phyloP scores from a whole-genome alignment of 129 eudicot species.

The Artemisia annua region DNA sequence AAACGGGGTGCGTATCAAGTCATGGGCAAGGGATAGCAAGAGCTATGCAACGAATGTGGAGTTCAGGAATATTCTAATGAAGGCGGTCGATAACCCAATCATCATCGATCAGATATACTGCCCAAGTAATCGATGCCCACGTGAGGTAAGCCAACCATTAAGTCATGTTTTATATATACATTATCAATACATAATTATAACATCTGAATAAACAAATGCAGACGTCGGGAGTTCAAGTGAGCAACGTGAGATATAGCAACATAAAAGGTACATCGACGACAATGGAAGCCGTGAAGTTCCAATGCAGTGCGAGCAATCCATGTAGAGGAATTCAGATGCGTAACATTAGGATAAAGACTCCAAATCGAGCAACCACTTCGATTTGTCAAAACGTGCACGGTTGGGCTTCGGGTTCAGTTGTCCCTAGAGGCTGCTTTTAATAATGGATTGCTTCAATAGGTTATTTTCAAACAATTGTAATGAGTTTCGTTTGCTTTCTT shows the following conservation, averaged over 20 bases:
- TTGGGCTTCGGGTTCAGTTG: constrained; percentile 19
- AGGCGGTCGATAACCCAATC: constrained; percentile 66
- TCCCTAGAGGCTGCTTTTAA: constrained; percentile 43
- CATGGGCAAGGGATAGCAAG: constrained; percentile 87
- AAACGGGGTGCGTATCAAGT: constrained; percentile 76
- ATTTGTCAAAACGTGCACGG: constrained; percentile 53
- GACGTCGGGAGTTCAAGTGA: constrained; percentile 76
- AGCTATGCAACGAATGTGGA: constrained; percentile 52
- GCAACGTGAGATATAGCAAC: constrained; percentile 57
- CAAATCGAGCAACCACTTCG: constrained; percentile 43
- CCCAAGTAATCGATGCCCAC: constrained; percentile 61
- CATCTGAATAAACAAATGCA: constrained; percentile 8
- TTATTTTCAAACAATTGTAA: constrained; percentile 29
- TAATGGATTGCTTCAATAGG: constrained; percentile 4
- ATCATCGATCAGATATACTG: constrained; percentile 78
- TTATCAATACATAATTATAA: background rate
- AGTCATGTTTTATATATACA: too few species aligned
- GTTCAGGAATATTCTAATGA: constrained; percentile 60
- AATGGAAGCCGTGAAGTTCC: constrained; percentile 55
- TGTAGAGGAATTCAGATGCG: constrained; percentile 59
- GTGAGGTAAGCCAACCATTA: constrained; percentile 29
- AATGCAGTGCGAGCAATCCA: constrained; percentile 66
- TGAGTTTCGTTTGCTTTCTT: constrained; percentile 18
- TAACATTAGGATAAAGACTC: constrained; percentile 53
- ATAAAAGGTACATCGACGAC: constrained; percentile 78